These are phyloP conservation scores for Tuber borchii DNA, from an alignment of 495 filamentous ascomycete species.

Conservation along the genomic window DNA sequence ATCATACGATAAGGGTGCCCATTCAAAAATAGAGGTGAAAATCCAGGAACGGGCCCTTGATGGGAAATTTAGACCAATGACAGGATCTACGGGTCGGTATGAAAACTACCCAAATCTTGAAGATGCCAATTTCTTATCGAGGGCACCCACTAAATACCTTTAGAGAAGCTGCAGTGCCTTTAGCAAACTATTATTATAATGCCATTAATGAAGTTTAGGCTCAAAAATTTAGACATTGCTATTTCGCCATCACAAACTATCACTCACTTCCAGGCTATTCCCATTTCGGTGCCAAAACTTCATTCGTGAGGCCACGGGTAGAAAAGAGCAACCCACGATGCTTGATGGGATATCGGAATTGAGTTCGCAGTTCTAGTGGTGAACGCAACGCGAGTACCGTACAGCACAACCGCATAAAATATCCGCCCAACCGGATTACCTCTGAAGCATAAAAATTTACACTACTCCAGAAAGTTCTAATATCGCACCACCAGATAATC, in stretches of 20 bases:
- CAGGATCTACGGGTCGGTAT: not conserved
- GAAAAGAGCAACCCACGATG: not conserved
- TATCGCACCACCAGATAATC: not conserved
- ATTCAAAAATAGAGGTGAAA: not conserved
- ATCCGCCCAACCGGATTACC: not conserved
- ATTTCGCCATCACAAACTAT: not conserved
- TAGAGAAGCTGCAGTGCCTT: not conserved
- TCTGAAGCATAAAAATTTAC: not conserved
- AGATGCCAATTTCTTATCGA: not conserved
- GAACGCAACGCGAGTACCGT: not conserved
- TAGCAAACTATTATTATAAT: not conserved
- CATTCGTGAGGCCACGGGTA: not conserved
- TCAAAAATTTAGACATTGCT: not conserved
- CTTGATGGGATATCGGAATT: not conserved
- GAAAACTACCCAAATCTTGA: not conserved
- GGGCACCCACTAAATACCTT: not conserved
- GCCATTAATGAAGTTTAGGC: not conserved
- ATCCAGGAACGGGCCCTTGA: not conserved
- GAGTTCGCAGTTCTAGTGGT: not conserved
- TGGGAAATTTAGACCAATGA: not conserved
- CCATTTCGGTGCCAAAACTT: not conserved
- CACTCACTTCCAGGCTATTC: not conserved
- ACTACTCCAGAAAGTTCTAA: not conserved
- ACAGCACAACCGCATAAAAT: not conserved
- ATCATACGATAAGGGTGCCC: not conserved